Conservation (phyloP, 345 rosid genomes). For the Microcos paniculata region DNA sequence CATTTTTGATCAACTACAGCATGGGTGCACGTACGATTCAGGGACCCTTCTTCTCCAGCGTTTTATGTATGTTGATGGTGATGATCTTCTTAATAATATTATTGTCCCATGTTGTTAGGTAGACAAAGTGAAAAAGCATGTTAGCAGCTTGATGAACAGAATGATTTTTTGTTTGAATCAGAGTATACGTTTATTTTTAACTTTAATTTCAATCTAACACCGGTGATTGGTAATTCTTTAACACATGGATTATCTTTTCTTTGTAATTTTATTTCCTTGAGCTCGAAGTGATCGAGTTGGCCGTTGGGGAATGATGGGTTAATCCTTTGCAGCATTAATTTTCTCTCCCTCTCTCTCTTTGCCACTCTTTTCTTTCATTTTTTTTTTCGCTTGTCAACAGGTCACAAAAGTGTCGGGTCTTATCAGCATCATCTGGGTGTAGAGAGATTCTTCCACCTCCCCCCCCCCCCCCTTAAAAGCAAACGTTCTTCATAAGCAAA, state of each 20-base stretch:
- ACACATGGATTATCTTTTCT: not conserved
- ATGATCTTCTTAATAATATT: not conserved
- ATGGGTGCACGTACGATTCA: not conserved
- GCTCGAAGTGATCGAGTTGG: constrained; percentile 13
- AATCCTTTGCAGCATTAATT: constrained; percentile 17
- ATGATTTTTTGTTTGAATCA: not conserved
- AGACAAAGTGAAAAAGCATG: not conserved
- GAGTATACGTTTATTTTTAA: not conserved
- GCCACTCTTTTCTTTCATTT: not conserved
- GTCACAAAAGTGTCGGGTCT: constrained; percentile 21
- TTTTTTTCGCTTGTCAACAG: constrained; percentile 6
- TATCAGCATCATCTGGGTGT: constrained; percentile 16
- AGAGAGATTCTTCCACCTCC: constrained; percentile 13
- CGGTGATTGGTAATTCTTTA: not conserved
- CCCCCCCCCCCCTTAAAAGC: not conserved
- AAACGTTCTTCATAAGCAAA: not conserved
- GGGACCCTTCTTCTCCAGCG: not conserved
- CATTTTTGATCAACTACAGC: not conserved
- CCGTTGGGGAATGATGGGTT: constrained; percentile 25
- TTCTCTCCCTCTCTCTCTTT: not conserved
- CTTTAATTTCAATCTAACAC: not conserved
- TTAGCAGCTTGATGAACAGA: not conserved
- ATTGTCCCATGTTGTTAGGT: not conserved
- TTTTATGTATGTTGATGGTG: not conserved
- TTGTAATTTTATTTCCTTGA: not conserved